Percentiles rank a stretch among this genome's conserved stretches.
Conservation (phyloP, 768 basidiomycete species). For the Boletus bicolor region DNA sequence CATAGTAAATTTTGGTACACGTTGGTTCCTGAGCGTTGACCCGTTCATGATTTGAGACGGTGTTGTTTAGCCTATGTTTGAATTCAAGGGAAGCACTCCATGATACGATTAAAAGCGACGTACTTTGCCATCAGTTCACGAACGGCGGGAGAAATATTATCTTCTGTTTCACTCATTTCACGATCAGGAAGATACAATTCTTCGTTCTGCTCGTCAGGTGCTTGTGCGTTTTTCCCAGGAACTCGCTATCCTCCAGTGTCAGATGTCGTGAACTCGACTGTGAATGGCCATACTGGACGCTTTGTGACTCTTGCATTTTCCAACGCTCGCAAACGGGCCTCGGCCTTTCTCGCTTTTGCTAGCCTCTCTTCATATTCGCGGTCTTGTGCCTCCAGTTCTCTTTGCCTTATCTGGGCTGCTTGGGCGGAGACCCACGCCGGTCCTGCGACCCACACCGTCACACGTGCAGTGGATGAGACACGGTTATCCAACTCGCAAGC, state of each 20-base stretch:
- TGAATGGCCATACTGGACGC: slow-evolving; percentile 44
- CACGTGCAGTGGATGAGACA: slow-evolving; percentile 16
- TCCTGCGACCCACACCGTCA: slow-evolving; percentile 31
- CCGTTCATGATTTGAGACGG: slow-evolving; percentile 4
- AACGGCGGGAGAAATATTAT: slow-evolving; percentile 74
- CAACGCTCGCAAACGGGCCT: slow-evolving; percentile 51
- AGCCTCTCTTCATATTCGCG: slow-evolving; percentile 61
- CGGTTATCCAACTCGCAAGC: slow-evolving; percentile 12
- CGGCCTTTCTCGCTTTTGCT: slow-evolving; percentile 56
- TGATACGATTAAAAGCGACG: slow-evolving; percentile 12
- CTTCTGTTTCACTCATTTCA: slow-evolving; percentile 31
- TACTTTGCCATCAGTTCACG: slow-evolving; percentile 79
- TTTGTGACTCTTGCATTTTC: slow-evolving; percentile 59
- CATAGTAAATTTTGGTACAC: slow-evolving; percentile 87
- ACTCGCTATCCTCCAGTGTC: slow-evolving; percentile 24
- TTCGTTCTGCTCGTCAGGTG: slow-evolving; percentile 47
- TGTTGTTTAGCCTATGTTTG: slow-evolving; percentile 16
- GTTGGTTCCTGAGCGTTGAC: slow-evolving; percentile 42
- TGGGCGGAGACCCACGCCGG: slow-evolving; percentile 79
- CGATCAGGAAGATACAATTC: slow-evolving; percentile 71
- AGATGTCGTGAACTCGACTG: background rate
- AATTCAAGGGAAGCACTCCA: background rate
- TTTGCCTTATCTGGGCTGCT: slow-evolving; percentile 57
- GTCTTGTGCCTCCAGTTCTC: slow-evolving; percentile 68
- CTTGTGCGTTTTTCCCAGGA: slow-evolving; percentile 10